Evolutionary conservation across 169 alveolate genomes (phyloP), one percentile per base, ranked within the genome.

Genomic region (Perkinsus olseni): DNA sequence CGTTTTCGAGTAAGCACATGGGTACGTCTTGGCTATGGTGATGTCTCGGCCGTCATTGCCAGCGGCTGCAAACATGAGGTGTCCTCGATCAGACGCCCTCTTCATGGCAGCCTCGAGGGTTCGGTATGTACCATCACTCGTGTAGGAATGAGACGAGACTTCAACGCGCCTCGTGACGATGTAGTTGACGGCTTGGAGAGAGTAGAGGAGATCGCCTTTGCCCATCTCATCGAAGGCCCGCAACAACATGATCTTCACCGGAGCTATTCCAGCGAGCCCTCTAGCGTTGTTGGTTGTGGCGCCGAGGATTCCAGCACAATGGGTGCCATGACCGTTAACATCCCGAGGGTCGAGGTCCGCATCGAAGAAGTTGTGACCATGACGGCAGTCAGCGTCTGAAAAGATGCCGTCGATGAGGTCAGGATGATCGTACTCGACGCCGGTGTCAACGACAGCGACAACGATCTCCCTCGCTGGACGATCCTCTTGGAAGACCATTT

Each of bases 391-490:
- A 28, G 93, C 93, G 37, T 94, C 93, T 34, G 92, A 51, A 94
- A 94, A 94, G 93, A 93, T 94, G 94, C 91, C 92, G 11, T 93
- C 95, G 0, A 91, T 93, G 45, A 94, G 91, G 74, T 94, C 95
- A 38, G 95, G 95, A 74, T 94, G 95, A 36, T 93, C 92, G 82
- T 37, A 93, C n/a, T 93, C 95, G 4, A 94, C 95, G 0, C 95
- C 95, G 6, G 95, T 94, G 74, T 94, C 95, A 38, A 94, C 93
- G 37, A 94, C 95, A n/a, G 95, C 95, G 31, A 94, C 95, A 45
- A 94, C 92, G 0, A 94, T 93, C 13, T 94, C 95, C 31, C 95
- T 40, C 40, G 36, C 31, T 13, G 82, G 34, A 21, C 82, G 82
- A 8, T 24, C 37, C 1, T 13, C 82, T 4, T 0, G 37, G 0